Conservation (phyloP, 257 asterid species). For the Lantana camara region DNA sequence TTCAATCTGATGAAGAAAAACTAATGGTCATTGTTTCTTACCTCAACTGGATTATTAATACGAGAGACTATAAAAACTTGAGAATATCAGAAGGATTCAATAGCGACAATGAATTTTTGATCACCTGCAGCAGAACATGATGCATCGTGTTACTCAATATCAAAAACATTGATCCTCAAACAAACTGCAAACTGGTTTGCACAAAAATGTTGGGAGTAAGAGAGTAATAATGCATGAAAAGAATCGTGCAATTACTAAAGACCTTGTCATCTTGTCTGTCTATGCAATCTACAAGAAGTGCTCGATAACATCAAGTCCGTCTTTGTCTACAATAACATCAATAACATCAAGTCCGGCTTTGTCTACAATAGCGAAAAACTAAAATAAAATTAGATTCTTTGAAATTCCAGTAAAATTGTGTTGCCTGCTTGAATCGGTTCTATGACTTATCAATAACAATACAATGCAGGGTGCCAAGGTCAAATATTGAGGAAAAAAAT, state of each 20-base stretch:
- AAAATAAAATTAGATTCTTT: slow-evolving; percentile 24
- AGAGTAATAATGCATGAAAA: not conserved
- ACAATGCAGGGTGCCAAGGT: not conserved
- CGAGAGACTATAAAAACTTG: too few species aligned
- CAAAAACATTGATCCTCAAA: too few species aligned
- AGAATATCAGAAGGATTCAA: too few species aligned
- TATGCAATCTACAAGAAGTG: slow-evolving; percentile 82
- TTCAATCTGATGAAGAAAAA: too few species aligned
- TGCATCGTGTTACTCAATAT: too few species aligned
- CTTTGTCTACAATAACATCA: slow-evolving; percentile 48
- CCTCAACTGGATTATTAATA: too few species aligned
- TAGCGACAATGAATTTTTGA: too few species aligned
- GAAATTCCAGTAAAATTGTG: not conserved
- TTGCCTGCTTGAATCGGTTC: not conserved
- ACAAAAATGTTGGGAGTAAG: too few species aligned
- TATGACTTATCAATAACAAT: not conserved
- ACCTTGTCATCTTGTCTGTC: slow-evolving; percentile 93
- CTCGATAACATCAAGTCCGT: slow-evolving; percentile 87
- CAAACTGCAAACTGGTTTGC: too few species aligned
- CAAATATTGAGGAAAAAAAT: not conserved
- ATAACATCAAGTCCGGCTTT: slow-evolving; percentile 45
- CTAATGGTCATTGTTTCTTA: too few species aligned
- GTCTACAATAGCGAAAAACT: slow-evolving; percentile 50
- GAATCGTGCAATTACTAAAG: slow-evolving; percentile 4
- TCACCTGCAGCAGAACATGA: too few species aligned